These are phyloP conservation scores for Botryotinia convoluta DNA, from an alignment of 2,329 filamentous ascomycete species.

Conservation along the genomic window DNA sequence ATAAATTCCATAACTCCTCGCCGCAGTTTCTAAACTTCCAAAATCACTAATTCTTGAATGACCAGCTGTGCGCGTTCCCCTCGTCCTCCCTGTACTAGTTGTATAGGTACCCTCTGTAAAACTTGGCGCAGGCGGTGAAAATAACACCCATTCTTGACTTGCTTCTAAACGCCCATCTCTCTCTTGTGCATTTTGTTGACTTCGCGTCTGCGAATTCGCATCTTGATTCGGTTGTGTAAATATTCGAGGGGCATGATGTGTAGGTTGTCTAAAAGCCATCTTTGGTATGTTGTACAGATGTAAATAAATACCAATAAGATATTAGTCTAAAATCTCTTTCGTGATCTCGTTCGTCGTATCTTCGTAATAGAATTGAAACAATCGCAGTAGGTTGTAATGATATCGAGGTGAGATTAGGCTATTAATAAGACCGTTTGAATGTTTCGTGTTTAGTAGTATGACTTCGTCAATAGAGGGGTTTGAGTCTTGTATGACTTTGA, in stretches of 20 bases:
- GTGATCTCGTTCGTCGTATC: background rate
- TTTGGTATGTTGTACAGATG: background rate
- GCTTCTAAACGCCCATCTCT: constrained; percentile 52
- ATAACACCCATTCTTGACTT: constrained; percentile 93
- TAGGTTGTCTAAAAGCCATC: constrained; percentile 23
- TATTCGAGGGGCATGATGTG: constrained; percentile 44
- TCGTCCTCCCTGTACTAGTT: constrained; percentile 59
- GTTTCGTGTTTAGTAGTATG: background rate
- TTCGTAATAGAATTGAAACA: background rate
- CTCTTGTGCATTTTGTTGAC: constrained; percentile 27
- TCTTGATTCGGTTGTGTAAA: constrained; percentile 41
- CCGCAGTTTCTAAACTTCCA: constrained; percentile 70
- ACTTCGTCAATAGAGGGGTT: background rate
- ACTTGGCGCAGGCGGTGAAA: constrained; percentile 71
- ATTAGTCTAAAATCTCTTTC: background rate
- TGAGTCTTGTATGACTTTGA: background rate
- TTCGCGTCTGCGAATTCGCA: constrained; percentile 36
- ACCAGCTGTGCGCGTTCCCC: constrained; percentile 59
- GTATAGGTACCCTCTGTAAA: constrained; percentile 67
- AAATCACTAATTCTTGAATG: constrained; percentile 76
- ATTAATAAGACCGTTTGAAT: background rate
- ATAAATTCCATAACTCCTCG: constrained; percentile 55
- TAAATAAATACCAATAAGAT: background rate
- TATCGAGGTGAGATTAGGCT: background rate
- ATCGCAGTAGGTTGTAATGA: background rate